A percentile compares a stretch with the other conserved stretches of the same genome.
These are phyloP conservation scores for Globisporangium cylindrosporum DNA, from an alignment of 352 stramenopile genomes.

Conservation along the genomic window DNA sequence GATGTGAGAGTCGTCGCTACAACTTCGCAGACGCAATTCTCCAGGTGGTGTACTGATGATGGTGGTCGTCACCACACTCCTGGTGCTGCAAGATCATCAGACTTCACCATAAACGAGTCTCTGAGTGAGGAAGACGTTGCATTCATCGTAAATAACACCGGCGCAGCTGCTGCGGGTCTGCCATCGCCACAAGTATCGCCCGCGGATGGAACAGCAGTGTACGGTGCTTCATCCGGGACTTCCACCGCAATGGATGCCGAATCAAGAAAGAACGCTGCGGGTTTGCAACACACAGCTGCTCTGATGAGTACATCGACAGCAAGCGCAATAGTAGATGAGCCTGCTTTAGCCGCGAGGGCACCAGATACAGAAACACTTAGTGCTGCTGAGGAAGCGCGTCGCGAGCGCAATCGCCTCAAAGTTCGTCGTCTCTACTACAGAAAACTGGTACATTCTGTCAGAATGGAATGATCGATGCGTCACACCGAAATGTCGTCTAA, in stretches of 20 bases:
- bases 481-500: neutral
- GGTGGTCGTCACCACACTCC: neutral
- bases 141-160: neutral
- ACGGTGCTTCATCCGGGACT: neutral
- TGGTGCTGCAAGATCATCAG: neutral
- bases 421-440: neutral
- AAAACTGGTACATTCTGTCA: neutral
- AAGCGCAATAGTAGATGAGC: neutral
- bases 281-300: no score
- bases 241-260: neutral
- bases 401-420: neutral
- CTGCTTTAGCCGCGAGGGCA: neutral
- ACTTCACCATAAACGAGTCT: neutral
- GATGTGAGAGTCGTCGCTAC: neutral
- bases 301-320: neutral
- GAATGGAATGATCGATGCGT: neutral
- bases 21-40: neutral
- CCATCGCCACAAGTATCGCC: neutral
- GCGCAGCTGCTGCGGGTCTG: no score
- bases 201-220: no score
- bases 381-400: neutral
- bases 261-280: neutral
- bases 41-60: neutral
- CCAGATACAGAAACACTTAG: neutral
- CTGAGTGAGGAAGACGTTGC: constrained; percentile 6